These are phyloP conservation scores for Leccinum boreale DNA, from an alignment of 768 basidiomycete genomes.

Conservation along the genomic window DNA sequence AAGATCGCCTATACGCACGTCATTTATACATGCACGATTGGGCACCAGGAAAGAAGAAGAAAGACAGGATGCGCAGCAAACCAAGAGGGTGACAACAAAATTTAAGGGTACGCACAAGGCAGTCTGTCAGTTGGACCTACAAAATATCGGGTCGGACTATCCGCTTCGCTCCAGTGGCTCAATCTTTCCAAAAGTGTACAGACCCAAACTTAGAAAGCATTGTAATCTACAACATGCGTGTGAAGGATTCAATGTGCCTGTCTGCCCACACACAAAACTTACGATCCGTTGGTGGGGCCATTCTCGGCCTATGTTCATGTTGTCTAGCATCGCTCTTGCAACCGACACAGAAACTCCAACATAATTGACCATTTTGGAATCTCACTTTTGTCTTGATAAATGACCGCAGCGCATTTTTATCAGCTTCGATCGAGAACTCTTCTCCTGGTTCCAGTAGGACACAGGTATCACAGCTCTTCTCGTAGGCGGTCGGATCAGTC, in stretches of 20 bases:
- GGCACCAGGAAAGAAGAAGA: constrained; percentile 2
- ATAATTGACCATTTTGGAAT: background rate
- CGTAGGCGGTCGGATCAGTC: background rate
- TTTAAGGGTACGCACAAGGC: background rate
- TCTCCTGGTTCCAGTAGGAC: background rate
- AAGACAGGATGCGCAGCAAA: background rate
- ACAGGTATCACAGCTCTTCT: background rate
- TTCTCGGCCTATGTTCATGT: background rate
- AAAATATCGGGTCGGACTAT: constrained; percentile 5
- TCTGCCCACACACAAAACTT: background rate
- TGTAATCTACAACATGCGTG: constrained; percentile 4
- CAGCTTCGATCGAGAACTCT: background rate
- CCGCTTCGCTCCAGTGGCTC: constrained; percentile 6
- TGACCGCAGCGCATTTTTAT: background rate
- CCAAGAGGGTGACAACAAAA: background rate
- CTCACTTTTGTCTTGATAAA: background rate
- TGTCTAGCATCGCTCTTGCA: background rate
- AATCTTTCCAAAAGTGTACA: constrained; percentile 21
- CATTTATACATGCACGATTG: constrained; percentile 6
- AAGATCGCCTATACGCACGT: background rate
- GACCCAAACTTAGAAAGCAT: background rate
- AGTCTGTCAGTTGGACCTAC: constrained; percentile 20
- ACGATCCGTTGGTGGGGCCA: too few species aligned
- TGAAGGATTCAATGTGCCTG: background rate
- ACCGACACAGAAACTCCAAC: background rate